Conservation (phyloP, 495 filamentous ascomycete genomes). For the Collariella sp. region DNA sequence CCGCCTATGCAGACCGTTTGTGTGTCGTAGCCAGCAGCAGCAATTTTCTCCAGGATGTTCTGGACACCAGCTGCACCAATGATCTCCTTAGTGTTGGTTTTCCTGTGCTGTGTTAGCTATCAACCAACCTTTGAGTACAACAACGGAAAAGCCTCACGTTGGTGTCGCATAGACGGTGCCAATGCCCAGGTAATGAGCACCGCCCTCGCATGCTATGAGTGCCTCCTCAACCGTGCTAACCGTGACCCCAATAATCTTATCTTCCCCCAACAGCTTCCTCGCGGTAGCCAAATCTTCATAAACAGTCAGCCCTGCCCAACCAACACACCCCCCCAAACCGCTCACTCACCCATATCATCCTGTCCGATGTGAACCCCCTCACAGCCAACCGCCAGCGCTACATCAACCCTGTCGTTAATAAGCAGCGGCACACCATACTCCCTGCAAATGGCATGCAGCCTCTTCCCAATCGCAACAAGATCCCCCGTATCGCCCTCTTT, state of each 20-base stretch:
- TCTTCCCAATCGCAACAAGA: constrained; percentile 60
- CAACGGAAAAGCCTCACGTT: constrained; percentile 45
- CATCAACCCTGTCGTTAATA: constrained; percentile 93
- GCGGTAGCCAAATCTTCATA: constrained; percentile 52
- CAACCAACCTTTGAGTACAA: neutral
- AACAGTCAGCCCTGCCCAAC: neutral
- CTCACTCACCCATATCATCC: constrained; percentile 71
- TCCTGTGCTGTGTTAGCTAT: constrained; percentile 30
- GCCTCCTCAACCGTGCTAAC: constrained; percentile 62
- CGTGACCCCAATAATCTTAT: constrained; percentile 61
- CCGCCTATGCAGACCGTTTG: constrained; percentile 77
- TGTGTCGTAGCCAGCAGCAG: constrained; percentile 24
- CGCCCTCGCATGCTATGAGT: constrained; percentile 52
- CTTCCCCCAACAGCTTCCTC: constrained; percentile 60
- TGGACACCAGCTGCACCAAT: constrained; percentile 74
- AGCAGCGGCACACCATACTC: constrained; percentile 68
- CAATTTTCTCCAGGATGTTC: constrained; percentile 55
- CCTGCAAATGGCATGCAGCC: constrained; percentile 60
- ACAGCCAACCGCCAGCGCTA: constrained; percentile 73
- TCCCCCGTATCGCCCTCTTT: constrained; percentile 71
- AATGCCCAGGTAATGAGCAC: constrained; percentile 83
- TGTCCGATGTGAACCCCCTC: constrained; percentile 94
- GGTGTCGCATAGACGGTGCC: constrained; percentile 79
- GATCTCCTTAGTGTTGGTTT: constrained; percentile 70
- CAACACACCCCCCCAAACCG: neutral